Base-by-base conservation (phyloP, 176 grass and related monocot genomes). In the Luzula sylvatica region DNA sequence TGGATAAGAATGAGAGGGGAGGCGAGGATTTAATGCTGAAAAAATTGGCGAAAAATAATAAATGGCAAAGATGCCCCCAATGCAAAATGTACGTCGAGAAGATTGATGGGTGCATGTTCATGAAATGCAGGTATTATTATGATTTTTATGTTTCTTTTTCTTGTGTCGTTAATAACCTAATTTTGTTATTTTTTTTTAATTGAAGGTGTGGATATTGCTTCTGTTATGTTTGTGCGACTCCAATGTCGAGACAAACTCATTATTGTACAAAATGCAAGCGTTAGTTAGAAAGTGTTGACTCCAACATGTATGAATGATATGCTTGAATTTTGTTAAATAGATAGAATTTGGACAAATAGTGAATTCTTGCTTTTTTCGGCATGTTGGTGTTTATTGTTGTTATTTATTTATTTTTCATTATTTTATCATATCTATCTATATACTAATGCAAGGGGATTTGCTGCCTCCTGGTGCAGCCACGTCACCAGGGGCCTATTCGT, bases 81-180 rank as follows among this genome's bases (percentile, higher is more conserved):
- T 95, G 90, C 63, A 85, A 59, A 76, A 85, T 95, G 5, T 82
- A 69, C 15, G 89, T 88, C 18, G 89, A 95, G 52, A 95, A 61
- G 66, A 46, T 58, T 0, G 52, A 63, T 0, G 89, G 89, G 7
- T 95, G 89, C 22, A 65, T 68, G 28, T 67, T 67, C 45, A 85
- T 95, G 43, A 40, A 53, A 23, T 95, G 89, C 83, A 88, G 89
- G 83, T 84, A 69, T 27, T 23, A 3, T 7, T 29, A 12, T 25
- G 0, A 55, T 12, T 47, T 7, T 46, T 19, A 49, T 18, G 0
- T 51, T 15, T 8, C 7, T 18, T 23, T 41, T 5, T 39, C 9
- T 68, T 52, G 45, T 20, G 22, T 41, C 38, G 44, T 16, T 70
- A 5, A 13, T 45, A 19, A 42, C 30, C 15, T 20, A 9, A 61